These are phyloP conservation scores for Fusarium brevicatenulatum DNA, from an alignment of 2,329 filamentous ascomycete species.

Conservation along the genomic window DNA sequence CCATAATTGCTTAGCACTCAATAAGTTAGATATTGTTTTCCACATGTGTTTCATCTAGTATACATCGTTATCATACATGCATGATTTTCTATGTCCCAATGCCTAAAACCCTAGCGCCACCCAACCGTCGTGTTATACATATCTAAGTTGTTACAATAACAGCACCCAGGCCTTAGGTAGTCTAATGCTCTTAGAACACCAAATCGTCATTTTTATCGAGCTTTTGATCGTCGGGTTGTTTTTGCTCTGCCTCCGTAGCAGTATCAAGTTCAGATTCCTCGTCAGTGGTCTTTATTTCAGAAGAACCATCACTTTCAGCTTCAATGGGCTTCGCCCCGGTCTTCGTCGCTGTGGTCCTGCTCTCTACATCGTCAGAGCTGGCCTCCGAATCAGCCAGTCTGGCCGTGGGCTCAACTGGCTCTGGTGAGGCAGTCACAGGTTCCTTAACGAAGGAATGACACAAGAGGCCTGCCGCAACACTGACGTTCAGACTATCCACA, in stretches of 20 bases:
- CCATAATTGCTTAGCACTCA: neutral
- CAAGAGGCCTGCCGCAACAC: constrained; percentile 84
- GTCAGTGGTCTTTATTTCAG: neutral
- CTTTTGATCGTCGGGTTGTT: constrained; percentile 10
- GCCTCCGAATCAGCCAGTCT: neutral
- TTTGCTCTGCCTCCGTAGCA: constrained; percentile 3
- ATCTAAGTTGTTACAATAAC: constrained; percentile 21
- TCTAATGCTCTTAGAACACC: constrained; percentile 20
- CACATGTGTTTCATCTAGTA: neutral
- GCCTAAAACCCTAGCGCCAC: constrained; percentile 23
- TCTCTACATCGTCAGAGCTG: neutral
- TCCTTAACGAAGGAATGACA: constrained; percentile 73
- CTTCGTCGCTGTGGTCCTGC: neutral
- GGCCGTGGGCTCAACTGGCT: neutral
- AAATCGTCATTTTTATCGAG: constrained; percentile 12
- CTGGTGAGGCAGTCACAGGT: constrained; percentile 20
- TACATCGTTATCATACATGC: constrained; percentile 31
- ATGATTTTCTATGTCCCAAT: constrained; percentile 6
- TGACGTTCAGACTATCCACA: constrained; percentile 94
- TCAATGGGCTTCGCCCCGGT: neutral
- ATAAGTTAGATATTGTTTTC: neutral
- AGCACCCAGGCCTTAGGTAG: neutral
- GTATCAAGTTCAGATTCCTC: neutral
- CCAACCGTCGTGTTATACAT: constrained; percentile 36
- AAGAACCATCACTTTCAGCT: neutral